Conservation (phyloP, 2,329 filamentous ascomycete species). For the Plectosphaerella plurivora region DNA sequence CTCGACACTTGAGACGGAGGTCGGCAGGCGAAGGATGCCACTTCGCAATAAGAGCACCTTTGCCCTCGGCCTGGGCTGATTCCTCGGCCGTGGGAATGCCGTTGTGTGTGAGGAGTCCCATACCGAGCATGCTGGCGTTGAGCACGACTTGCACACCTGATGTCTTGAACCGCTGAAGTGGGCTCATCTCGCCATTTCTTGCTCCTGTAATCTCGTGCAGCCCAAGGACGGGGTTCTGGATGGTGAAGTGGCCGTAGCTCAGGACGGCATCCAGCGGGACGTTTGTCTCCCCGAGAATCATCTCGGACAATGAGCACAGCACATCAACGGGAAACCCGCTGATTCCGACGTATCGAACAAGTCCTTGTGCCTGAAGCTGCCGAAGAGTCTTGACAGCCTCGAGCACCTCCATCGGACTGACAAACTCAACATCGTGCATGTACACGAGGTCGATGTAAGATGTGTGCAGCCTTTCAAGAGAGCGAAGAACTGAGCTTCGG, state of each 20-base stretch:
- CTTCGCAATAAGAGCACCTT: slow-evolving; percentile 70
- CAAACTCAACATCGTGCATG: slow-evolving; percentile 78
- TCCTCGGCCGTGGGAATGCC: slow-evolving; percentile 47
- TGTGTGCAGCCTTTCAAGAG: slow-evolving; percentile 60
- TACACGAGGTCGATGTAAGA: slow-evolving; percentile 73
- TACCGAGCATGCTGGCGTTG: slow-evolving; percentile 85
- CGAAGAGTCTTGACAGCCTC: slow-evolving; percentile 67
- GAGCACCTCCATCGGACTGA: slow-evolving; percentile 60
- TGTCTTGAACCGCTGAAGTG: no score
- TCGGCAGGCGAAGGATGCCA: slow-evolving; percentile 81
- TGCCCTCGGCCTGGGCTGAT: slow-evolving; percentile 23
- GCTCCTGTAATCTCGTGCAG: slow-evolving; percentile 37
- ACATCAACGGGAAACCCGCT: slow-evolving; percentile 80
- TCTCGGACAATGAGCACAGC: slow-evolving; percentile 64
- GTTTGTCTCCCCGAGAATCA: slow-evolving; percentile 62
- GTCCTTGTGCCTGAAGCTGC: slow-evolving; percentile 67
- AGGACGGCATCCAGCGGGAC: slow-evolving; percentile 83
- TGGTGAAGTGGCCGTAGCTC: slow-evolving; percentile 83
- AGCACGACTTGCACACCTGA: slow-evolving; percentile 79
- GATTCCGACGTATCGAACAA: slow-evolving; percentile 80
- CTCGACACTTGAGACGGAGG: slow-evolving; percentile 60
- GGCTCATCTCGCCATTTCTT: slow-evolving; percentile 10
- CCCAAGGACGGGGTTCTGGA: slow-evolving; percentile 71
- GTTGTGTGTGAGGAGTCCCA: slow-evolving; percentile 77
- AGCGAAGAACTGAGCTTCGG: slow-evolving; percentile 59